Evolutionary conservation across 1,284 basidiomycete species (phyloP), one percentile per base, ranked within the genome.

Genomic region (Tilletiaria anomala): DNA sequence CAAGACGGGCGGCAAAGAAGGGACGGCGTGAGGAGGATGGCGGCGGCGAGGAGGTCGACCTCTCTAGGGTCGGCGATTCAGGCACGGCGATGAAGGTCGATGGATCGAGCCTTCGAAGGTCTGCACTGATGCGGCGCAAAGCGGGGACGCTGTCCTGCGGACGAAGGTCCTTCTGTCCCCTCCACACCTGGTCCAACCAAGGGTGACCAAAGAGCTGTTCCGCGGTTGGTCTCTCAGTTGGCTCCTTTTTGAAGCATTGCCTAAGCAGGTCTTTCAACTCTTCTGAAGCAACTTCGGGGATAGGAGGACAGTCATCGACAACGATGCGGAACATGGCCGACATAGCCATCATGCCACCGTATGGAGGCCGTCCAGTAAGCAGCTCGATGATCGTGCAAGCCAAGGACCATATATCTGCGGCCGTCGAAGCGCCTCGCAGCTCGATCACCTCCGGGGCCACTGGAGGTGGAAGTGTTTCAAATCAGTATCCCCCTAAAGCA

Each of bases 391-490:
- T 79, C 4, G 87, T 93, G 65, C 88, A 93, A 1, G 79, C 89
- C 42, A 94, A 70, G 1, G 86, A 89, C 88, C 89, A 96, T 35
- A 96, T 76, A 48, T 78, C 76, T 18, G 73, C 74, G 1, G 73
- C 72, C 2, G 72, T 69, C 5, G 72, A 71, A 1, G 74, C 73
- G 2, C 76, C 75, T 37, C 71, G 67, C 22, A 77, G 76, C 67
- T 87, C 82, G 51, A 94, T 94, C 37, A 72, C 83, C 68, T 94
- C 88, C 1, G 89, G 88, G 3, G 88, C 87, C 87, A 94, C 73
- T 74, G 46, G 18, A 16, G 33, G 21, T 10, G 2, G 5, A 2
- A 12, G 14, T 20, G 16, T 23, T 44, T 34, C 4, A 40, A 16
- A 18, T n/a, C n/a, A n/a, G n/a, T n/a, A n/a, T n/a, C n/a, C 4